Evolutionary conservation across 2,329 filamentous ascomycete genomes (phyloP).

Genomic region (Paracoccidioides brasiliensis): DNA sequence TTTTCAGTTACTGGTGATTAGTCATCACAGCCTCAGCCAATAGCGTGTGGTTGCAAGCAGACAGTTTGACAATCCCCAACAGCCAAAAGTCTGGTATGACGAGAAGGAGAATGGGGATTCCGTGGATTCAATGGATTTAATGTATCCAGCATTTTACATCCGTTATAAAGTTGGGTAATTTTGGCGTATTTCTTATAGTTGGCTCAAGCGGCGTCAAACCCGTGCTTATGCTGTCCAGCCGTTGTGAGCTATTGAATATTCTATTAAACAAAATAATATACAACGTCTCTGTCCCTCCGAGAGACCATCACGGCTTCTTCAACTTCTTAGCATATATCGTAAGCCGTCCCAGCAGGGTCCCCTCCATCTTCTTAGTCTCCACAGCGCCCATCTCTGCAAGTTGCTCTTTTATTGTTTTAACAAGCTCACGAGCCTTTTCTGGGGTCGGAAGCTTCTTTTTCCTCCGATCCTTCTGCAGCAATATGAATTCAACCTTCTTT

Average conservation of each 20-base stretch:
- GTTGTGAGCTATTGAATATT: too few species aligned
- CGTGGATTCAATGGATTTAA: too few species aligned
- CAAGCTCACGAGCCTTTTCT: conserved; percentile 48
- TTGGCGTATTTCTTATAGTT: too few species aligned
- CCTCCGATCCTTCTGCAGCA: conserved; percentile 49
- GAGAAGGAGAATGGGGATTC: background rate
- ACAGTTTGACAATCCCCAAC: too few species aligned
- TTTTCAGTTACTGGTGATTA: conserved; percentile 26
- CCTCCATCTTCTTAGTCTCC: conserved; percentile 31
- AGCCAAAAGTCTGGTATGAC: background rate
- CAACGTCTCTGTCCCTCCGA: background rate
- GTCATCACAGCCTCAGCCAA: conserved; percentile 12
- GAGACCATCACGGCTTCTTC: background rate
- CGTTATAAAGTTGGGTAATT: too few species aligned
- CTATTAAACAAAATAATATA: background rate
- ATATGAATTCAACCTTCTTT: conserved; percentile 56
- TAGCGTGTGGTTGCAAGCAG: too few species aligned
- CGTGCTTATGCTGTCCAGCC: too few species aligned
- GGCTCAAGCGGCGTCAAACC: too few species aligned
- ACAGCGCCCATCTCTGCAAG: conserved; percentile 31
- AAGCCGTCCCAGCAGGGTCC: conserved; percentile 26
- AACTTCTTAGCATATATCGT: conserved; percentile 26
- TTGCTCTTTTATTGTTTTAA: conserved; percentile 39
- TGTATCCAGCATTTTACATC: too few species aligned
- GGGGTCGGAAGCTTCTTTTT: conserved; percentile 45